A percentile compares a stretch with the other conserved stretches of the same genome.
phyloP scores from a whole-genome alignment of 2,329 filamentous ascomycete species.

The Trichoderma gracile region DNA sequence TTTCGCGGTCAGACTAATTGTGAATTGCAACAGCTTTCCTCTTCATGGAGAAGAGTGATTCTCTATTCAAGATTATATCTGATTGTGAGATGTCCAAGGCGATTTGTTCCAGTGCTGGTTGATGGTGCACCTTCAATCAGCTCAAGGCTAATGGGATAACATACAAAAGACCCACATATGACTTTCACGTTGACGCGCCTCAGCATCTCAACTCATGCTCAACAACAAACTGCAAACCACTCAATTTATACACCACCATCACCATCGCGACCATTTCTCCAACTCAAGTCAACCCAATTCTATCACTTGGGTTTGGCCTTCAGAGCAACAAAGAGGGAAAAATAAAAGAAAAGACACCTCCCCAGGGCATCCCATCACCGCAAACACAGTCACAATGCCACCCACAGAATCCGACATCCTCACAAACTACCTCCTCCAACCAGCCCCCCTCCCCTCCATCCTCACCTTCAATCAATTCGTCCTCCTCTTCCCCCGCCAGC shows the following conservation, averaged over 20 bases:
- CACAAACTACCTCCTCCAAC: slow-evolving; percentile 73
- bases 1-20: too few relatives aligned
- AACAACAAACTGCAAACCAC: background rate
- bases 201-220: background rate
- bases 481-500: slow-evolving; percentile 69
- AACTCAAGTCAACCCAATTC: too few relatives aligned
- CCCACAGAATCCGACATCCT: slow-evolving; percentile 71
- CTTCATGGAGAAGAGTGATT: too few relatives aligned
- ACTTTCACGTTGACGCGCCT: slow-evolving; percentile 33
- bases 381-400: background rate
- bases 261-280: background rate
- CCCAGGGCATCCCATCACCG: background rate
- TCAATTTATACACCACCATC: background rate
- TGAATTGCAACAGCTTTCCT: too few relatives aligned
- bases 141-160: too few relatives aligned
- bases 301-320: too few relatives aligned
- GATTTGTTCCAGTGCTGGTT: too few relatives aligned
- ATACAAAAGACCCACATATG: too few relatives aligned
- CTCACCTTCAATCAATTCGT: slow-evolving; percentile 75
- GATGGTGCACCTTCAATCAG: too few relatives aligned
- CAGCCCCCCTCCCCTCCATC: slow-evolving; percentile 71
- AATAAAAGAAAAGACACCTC: slow-evolving; percentile 49
- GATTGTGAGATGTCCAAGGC: too few relatives aligned
- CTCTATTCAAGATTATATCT: too few relatives aligned
- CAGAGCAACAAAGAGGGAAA: background rate